phyloP scores from a whole-genome alignment of 257 asterid species.

The Nemophila menziesii region DNA sequence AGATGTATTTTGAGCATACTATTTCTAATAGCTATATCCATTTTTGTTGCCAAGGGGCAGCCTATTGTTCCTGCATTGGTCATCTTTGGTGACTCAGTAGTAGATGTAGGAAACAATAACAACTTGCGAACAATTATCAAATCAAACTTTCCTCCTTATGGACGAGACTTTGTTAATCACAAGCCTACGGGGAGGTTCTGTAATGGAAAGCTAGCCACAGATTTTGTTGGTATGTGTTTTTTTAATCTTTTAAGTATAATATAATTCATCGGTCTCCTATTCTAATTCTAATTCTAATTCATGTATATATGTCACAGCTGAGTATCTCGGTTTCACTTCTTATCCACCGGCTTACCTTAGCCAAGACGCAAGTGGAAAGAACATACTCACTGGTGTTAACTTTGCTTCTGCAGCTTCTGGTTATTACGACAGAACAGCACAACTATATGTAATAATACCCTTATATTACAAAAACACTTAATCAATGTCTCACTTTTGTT shows the following conservation, averaged over 20 bases:
- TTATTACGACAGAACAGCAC: conserved; percentile 58
- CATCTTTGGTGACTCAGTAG: conserved; percentile 82
- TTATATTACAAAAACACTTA: background rate
- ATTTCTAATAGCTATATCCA: conserved; percentile 12
- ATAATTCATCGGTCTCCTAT: background rate
- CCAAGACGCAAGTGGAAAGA: conserved; percentile 42
- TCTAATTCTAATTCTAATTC: too few species aligned
- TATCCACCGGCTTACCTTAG: conserved; percentile 80
- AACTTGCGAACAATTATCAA: conserved; percentile 50
- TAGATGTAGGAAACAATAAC: conserved; percentile 72
- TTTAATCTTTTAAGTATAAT: background rate
- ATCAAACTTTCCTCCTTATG: conserved; percentile 80
- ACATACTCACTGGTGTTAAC: conserved; percentile 53
- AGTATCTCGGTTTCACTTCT: conserved; percentile 59
- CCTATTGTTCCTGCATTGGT: conserved; percentile 70
- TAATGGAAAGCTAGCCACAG: conserved; percentile 85
- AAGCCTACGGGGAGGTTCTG: conserved; percentile 81
- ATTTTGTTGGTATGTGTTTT: conserved; percentile 46
- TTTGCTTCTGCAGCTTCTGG: conserved; percentile 95
- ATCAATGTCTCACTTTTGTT: background rate
- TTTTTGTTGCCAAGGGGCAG: conserved; percentile 24
- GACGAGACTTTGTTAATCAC: conserved; percentile 63
- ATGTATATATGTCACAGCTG: conserved; percentile 38
- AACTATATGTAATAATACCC: conserved; percentile 35
- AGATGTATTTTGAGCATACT: conserved; percentile 17